phyloP scores from a whole-genome alignment of 331 rosid species.

The Rhamnella rubrinervis region DNA sequence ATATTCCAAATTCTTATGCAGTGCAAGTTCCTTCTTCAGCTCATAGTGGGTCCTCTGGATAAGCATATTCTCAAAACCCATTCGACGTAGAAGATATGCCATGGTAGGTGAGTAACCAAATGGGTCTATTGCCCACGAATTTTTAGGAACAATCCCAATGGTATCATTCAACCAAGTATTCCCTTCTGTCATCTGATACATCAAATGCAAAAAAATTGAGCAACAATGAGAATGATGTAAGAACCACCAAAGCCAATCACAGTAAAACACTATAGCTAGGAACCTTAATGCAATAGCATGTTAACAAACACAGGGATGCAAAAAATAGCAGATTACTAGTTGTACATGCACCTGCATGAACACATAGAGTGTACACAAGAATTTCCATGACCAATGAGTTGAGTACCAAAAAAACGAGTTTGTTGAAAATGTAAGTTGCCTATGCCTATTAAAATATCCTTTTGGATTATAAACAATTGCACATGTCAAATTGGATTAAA shows the following conservation, averaged over 20 bases:
- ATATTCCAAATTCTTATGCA: constrained; percentile 83
- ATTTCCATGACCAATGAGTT: too few species aligned
- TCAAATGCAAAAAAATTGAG: constrained; percentile 30
- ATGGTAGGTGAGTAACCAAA: constrained; percentile 98
- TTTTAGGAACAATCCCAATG: constrained; percentile 83
- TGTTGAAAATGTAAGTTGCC: too few species aligned
- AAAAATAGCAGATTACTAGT: too few species aligned
- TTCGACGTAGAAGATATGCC: constrained; percentile 98
- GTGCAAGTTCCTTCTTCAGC: constrained; percentile 94
- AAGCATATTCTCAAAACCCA: constrained; percentile 99
- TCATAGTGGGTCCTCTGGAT: constrained; percentile 98
- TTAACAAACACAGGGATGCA: too few species aligned
- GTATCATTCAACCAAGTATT: constrained; percentile 95
- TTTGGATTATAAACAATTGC: too few species aligned
- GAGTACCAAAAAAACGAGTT: too few species aligned
- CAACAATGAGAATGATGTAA: constrained; percentile 23
- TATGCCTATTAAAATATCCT: too few species aligned
- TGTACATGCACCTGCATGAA: too few species aligned
- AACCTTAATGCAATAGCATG: too few species aligned
- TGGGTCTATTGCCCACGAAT: constrained; percentile 99
- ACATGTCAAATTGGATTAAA: too few species aligned
- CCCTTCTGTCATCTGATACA: constrained; percentile 87
- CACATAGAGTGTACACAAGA: too few species aligned
- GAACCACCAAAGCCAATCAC: neutral
- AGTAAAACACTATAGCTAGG: neutral